These are phyloP conservation scores for Arthrinium puccinioides DNA, from an alignment of 2,329 filamentous ascomycete species.

Conservation along the genomic window DNA sequence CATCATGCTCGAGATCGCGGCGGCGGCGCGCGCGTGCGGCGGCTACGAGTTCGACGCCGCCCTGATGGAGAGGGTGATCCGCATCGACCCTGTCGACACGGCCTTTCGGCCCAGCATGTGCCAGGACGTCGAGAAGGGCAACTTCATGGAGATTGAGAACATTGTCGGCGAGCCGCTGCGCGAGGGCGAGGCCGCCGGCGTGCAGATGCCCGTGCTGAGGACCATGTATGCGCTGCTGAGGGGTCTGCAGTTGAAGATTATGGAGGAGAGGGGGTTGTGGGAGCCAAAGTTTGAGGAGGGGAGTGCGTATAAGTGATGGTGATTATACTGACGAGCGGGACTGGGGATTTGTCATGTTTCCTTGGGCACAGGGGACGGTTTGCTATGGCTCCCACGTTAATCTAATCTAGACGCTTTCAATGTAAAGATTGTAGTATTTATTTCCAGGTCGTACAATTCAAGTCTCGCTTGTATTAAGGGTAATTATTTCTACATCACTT, in stretches of 20 bases:
- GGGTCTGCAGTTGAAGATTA: conserved; percentile 39
- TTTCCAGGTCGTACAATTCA: too few species aligned
- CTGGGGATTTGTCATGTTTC: too few species aligned
- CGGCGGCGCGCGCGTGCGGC: conserved; percentile 35
- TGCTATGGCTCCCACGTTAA: too few species aligned
- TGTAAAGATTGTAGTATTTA: too few species aligned
- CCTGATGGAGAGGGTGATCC: conserved; percentile 37
- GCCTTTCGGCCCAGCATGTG: conserved; percentile 47
- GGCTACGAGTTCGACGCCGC: conserved; percentile 30
- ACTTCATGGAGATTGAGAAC: conserved; percentile 49
- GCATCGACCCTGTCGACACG: conserved; percentile 39
- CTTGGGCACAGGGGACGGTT: too few species aligned
- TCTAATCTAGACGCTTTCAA: too few species aligned
- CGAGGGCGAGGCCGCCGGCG: conserved; percentile 38
- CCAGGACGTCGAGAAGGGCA: conserved; percentile 44
- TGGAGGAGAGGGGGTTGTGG: conserved; percentile 33
- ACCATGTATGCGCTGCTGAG: conserved; percentile 40
- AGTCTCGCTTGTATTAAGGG: too few species aligned
- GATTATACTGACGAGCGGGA: too few species aligned
- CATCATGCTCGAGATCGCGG: conserved; percentile 45
- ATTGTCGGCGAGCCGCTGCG: conserved; percentile 49
- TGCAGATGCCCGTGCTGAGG: conserved; percentile 40
- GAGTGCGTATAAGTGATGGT: conserved; percentile 13
- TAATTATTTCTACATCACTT: too few species aligned
- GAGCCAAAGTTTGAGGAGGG: conserved; percentile 12